phyloP scores from a whole-genome alignment of 2,329 filamentous ascomycete genomes.

The Fulvia fulva region DNA sequence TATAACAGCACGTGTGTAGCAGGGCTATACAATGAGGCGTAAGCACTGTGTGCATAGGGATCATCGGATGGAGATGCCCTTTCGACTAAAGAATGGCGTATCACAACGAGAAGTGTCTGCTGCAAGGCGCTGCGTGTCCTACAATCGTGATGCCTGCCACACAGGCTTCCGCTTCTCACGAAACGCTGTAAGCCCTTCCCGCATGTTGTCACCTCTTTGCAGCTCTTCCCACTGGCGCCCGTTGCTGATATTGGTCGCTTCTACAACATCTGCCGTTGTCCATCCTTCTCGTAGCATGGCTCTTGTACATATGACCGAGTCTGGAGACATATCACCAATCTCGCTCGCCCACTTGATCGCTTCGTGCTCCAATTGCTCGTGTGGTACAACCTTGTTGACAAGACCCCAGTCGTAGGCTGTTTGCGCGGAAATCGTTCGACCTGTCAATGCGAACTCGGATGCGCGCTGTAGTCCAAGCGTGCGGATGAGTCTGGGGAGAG shows the following conservation, averaged over 20 bases:
- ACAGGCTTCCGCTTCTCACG: slow-evolving; percentile 43
- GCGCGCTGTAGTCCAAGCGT: slow-evolving; percentile 65
- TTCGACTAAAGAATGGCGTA: not conserved
- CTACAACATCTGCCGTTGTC: slow-evolving; percentile 36
- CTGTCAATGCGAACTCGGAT: slow-evolving; percentile 63
- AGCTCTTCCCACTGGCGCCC: slow-evolving; percentile 39
- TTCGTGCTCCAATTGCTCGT: slow-evolving; percentile 25
- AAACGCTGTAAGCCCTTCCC: slow-evolving; percentile 48
- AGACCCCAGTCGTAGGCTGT: slow-evolving; percentile 64
- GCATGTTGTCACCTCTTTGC: slow-evolving; percentile 43
- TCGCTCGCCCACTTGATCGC: not conserved
- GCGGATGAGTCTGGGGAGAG: slow-evolving; percentile 62
- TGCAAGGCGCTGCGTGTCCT: not conserved
- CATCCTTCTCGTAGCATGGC: slow-evolving; percentile 34
- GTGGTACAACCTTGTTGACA: slow-evolving; percentile 49
- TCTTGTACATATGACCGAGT: slow-evolving; percentile 36
- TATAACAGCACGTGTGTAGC: too few relatives aligned
- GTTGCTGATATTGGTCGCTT: slow-evolving; percentile 36
- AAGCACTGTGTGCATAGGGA: too few relatives aligned
- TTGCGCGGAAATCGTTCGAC: slow-evolving; percentile 49
- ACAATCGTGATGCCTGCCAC: slow-evolving; percentile 47
- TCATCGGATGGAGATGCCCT: not conserved
- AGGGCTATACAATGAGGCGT: too few relatives aligned
- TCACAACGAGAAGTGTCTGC: not conserved
- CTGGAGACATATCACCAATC: slow-evolving; percentile 32